Conservation (phyloP, 129 eudicot genomes). For the Escallonia rubra region DNA sequence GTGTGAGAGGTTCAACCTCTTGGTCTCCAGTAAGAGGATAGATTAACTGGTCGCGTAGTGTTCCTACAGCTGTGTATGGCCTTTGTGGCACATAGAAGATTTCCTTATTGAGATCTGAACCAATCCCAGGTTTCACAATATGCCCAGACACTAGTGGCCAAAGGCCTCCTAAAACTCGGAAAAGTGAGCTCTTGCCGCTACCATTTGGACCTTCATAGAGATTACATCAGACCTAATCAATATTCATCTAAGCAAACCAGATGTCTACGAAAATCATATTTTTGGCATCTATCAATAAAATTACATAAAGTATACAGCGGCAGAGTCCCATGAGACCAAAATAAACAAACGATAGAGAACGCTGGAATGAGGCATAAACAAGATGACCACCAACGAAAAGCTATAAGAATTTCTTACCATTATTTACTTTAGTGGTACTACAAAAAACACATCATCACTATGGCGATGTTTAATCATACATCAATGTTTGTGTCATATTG, state of each 20-base stretch:
- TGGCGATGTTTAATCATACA: no score
- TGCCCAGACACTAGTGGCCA: constrained; percentile 99
- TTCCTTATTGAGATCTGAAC: constrained; percentile 96
- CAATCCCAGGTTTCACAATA: constrained; percentile 96
- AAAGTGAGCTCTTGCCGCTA: constrained; percentile 99
- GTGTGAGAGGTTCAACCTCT: constrained; percentile 75
- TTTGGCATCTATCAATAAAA: not conserved
- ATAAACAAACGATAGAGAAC: not conserved
- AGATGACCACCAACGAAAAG: not conserved
- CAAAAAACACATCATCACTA: no score
- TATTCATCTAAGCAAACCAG: not conserved
- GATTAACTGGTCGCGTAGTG: constrained; percentile 95
- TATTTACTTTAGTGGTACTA: not conserved
- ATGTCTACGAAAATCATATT: not conserved
- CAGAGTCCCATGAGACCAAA: not conserved
- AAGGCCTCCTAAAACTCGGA: constrained; percentile 95
- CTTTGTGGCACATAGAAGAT: constrained; percentile 98
- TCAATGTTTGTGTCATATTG: no score
- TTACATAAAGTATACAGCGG: not conserved
- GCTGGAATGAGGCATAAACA: not conserved
- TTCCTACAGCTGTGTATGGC: constrained; percentile 98
- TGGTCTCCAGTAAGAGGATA: constrained; percentile 91
- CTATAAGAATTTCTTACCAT: not conserved
- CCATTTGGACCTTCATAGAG: constrained; percentile 87
- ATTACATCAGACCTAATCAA: constrained; percentile 4